Conservation (phyloP, 2,329 filamentous ascomycete genomes). For the Colletotrichum orbiculare region DNA sequence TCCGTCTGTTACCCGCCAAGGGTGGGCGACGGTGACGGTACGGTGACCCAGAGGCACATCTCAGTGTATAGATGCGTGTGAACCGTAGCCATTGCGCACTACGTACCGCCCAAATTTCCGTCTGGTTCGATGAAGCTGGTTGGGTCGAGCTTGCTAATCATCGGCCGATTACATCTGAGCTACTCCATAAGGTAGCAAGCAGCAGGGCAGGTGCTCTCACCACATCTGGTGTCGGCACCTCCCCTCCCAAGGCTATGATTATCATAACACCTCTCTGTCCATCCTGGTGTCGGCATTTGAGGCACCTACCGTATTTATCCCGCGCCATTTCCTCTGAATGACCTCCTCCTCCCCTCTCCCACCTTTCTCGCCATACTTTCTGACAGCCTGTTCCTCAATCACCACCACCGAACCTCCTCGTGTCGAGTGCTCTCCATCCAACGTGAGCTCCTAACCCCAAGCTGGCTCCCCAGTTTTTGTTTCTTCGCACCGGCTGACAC, state of each 20-base stretch:
- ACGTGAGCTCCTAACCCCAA: slow-evolving; percentile 1
- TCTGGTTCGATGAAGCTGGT: not conserved
- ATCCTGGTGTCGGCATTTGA: slow-evolving; percentile 1
- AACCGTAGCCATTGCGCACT: not conserved
- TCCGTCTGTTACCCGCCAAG: not conserved
- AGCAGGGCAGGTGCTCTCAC: too few relatives aligned
- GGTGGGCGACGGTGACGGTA: too few relatives aligned
- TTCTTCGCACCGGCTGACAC: slow-evolving; percentile 22
- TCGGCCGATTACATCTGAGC: too few relatives aligned
- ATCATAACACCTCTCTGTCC: not conserved
- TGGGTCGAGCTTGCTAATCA: too few relatives aligned
- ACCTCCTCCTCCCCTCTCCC: slow-evolving; percentile 14
- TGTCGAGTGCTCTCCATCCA: slow-evolving; percentile 20
- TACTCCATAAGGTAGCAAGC: too few relatives aligned
- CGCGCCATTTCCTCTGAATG: not conserved
- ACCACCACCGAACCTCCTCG: not conserved
- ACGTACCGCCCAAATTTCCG: not conserved
- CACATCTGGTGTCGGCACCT: too few relatives aligned
- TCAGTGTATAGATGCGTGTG: too few relatives aligned
- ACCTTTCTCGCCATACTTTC: slow-evolving; percentile 18
- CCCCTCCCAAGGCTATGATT: too few relatives aligned
- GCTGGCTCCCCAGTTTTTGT: slow-evolving; percentile 17
- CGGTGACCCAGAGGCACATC: too few relatives aligned
- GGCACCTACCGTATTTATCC: slow-evolving; percentile 23
- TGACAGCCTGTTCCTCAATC: slow-evolving; percentile 8